Evolutionary conservation across 1,284 basidiomycete genomes (phyloP), one percentile per base, ranked within the genome.

Genomic region (Puccinia hordei): DNA sequence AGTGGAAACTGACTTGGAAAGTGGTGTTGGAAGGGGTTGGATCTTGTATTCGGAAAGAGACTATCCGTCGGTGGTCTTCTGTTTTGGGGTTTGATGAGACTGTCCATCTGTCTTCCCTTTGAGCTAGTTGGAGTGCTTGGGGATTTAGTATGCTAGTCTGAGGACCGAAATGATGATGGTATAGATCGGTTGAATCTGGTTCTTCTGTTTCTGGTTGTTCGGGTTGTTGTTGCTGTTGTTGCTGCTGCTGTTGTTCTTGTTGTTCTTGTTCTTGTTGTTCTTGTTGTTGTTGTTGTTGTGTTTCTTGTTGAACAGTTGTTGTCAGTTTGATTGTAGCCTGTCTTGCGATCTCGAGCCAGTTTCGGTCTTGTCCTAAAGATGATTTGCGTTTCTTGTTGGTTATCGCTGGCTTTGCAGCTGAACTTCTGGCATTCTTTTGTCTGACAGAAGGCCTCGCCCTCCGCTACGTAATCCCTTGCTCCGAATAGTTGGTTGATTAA

Each of bases 381-480:
- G 57, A 13, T 53, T 71, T 24, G 86, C 85, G 61, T 84, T 87
- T 41, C 87, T 90, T 0, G 94, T 93, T 71, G 93, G 57, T 77
- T 78, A 85, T 85, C 65, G 83, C 83, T 13, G 86, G 85, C 63
- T 84, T 87, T 41, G 87, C 90, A 0, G 94, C 93, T 69, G 93
- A n/a, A n/a, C n/a, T n/a, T n/a, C n/a, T n/a, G n/a, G n/a, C n/a
- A n/a, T n/a, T n/a, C n/a, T n/a, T n/a, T n/a, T n/a, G n/a, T n/a
- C n/a, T n/a, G n/a, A n/a, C n/a, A n/a, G n/a, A n/a, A n/a, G n/a
- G n/a, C n/a, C n/a, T n/a, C n/a, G n/a, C n/a, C n/a, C n/a, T n/a
- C n/a, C n/a, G n/a, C n/a, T n/a, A n/a, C n/a, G n/a, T n/a, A n/a
- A n/a, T n/a, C n/a, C n/a, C n/a, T n/a, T n/a, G n/a, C n/a, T n/a